A percentile compares a stretch with the other conserved stretches of the same genome.
Conservation (phyloP, 805 yeast genomes). For the Scheffersomyces coipomensis region DNA sequence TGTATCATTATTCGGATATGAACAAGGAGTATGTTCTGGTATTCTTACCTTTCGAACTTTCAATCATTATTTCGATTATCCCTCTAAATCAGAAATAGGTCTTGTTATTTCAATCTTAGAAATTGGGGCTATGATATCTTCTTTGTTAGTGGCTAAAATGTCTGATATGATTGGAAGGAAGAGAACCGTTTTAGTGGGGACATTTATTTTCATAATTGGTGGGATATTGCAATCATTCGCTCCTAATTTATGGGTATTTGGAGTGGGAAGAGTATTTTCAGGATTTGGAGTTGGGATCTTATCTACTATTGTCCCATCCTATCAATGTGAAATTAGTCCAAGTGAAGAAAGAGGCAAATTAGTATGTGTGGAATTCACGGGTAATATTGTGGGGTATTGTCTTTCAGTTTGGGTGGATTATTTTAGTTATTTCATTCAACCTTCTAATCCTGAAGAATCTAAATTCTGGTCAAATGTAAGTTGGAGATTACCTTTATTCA, state of each 20-base stretch:
- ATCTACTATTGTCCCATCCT: slow-evolving; percentile 82
- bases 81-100: slow-evolving; percentile 74
- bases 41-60: slow-evolving; percentile 74
- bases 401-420: slow-evolving; percentile 88
- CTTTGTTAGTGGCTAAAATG: slow-evolving; percentile 72
- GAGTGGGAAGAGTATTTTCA: slow-evolving; percentile 72
- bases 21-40: slow-evolving; percentile 86
- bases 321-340: slow-evolving; percentile 87
- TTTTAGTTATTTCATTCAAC: slow-evolving; percentile 59
- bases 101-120: slow-evolving; percentile 87
- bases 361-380: slow-evolving; percentile 86
- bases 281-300: slow-evolving; percentile 88
- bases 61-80: slow-evolving; percentile 66
- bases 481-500: slow-evolving; percentile 78
- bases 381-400: slow-evolving; percentile 79
- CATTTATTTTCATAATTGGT: slow-evolving; percentile 73
- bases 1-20: slow-evolving; percentile 40
- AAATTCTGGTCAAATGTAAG: slow-evolving; percentile 42
- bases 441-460: slow-evolving; percentile 38
- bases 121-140: slow-evolving; percentile 80
- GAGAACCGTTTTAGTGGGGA: slow-evolving; percentile 76
- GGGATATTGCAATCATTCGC: slow-evolving; percentile 73
- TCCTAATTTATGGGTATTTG: slow-evolving; percentile 50
- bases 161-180: slow-evolving; percentile 82
- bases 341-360: slow-evolving; percentile 81